These are phyloP conservation scores for Baorangia bicolor DNA, from an alignment of 768 basidiomycete species.

Conservation along the genomic window DNA sequence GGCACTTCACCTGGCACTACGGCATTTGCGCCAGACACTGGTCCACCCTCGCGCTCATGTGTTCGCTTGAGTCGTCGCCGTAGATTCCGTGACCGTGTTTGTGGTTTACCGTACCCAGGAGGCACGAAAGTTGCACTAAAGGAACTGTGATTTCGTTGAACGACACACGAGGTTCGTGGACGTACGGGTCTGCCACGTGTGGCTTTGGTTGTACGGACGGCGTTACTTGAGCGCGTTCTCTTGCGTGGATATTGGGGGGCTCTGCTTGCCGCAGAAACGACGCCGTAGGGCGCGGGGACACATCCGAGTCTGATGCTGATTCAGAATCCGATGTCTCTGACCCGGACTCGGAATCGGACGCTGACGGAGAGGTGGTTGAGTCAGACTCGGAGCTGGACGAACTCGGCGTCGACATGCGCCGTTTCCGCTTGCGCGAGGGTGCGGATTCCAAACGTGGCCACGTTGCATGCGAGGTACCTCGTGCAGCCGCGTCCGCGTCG, in stretches of 20 bases:
- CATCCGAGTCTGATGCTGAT: slow-evolving; percentile 17
- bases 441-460: not conserved
- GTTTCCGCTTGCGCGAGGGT: slow-evolving; percentile 27
- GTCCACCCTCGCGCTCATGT: slow-evolving; percentile 31
- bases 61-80: slow-evolving; percentile 50
- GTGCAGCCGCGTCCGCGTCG: not conserved
- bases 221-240: slow-evolving; percentile 7
- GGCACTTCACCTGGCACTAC: slow-evolving; percentile 13
- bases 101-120: slow-evolving; percentile 57
- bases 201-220: slow-evolving; percentile 5
- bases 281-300: not conserved
- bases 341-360: slow-evolving; percentile 28
- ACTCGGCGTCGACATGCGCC: slow-evolving; percentile 10
- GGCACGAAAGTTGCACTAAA: slow-evolving; percentile 38
- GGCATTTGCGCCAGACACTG: slow-evolving; percentile 42
- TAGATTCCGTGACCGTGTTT: slow-evolving; percentile 57
- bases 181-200: slow-evolving; percentile 5
- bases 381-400: slow-evolving; percentile 24
- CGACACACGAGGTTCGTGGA: not conserved
- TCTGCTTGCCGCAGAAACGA: slow-evolving; percentile 1
- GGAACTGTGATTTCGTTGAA: not conserved
- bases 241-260: slow-evolving; percentile 11
- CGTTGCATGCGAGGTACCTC: not conserved
- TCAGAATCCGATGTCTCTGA: slow-evolving; percentile 21
- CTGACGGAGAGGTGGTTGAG: slow-evolving; percentile 13